Conservation (phyloP, 1,284 basidiomycete species). For the Ceratobasidium sp. region DNA sequence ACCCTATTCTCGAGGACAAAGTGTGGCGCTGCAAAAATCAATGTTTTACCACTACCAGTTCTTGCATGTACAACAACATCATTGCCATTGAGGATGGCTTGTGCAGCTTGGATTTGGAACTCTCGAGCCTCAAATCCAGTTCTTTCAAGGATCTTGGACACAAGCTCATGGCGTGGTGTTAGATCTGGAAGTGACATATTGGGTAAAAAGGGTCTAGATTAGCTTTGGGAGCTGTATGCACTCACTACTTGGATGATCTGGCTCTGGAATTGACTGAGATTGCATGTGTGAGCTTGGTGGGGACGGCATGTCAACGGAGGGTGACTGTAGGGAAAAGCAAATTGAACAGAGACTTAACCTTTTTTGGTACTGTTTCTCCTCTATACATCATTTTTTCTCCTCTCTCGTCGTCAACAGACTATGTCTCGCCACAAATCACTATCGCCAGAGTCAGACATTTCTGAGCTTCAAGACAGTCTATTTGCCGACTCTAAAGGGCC, state of each 20-base stretch:
- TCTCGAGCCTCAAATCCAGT: neutral
- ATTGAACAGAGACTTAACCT: neutral
- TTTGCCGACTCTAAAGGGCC: constrained; percentile 1
- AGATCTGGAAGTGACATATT: neutral
- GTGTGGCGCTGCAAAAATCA: constrained; percentile 18
- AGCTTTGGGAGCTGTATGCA: neutral
- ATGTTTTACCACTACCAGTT: constrained; percentile 7
- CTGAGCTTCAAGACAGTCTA: neutral
- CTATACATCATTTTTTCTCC: neutral
- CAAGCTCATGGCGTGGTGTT: neutral
- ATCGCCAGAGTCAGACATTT: neutral
- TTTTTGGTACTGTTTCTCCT: constrained; percentile 3
- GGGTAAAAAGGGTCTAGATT: neutral
- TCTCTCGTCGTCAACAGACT: neutral
- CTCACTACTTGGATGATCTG: neutral
- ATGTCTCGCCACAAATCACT: constrained; percentile 1
- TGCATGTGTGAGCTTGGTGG: neutral
- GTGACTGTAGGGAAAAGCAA: neutral
- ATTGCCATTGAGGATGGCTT: neutral
- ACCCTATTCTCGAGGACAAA: constrained; percentile 9
- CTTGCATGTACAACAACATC: constrained; percentile 11
- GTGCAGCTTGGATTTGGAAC: neutral
- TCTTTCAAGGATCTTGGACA: neutral
- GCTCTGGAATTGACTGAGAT: neutral
- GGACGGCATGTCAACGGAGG: neutral